Percentiles rank a stretch among this genome's conserved stretches.
Evolutionary conservation across 2,329 filamentous ascomycete species (phyloP).

Genomic region (Diaporthe sp.): DNA sequence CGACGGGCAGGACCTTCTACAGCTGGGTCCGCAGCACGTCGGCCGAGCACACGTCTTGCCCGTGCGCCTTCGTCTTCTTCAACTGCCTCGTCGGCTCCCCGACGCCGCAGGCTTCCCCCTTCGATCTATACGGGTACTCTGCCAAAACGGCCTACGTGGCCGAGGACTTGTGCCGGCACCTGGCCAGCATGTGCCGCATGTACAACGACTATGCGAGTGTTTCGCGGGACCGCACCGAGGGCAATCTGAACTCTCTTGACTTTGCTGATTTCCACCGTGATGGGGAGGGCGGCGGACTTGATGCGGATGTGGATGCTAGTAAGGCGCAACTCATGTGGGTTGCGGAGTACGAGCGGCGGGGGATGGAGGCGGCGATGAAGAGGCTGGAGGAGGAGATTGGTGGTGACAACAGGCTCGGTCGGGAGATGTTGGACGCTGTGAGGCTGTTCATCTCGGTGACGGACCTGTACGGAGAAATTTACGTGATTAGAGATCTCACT

Average conservation of each 20-base stretch:
- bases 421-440: neutral
- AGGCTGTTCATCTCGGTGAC: conserved; percentile 8
- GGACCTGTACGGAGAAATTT: conserved; percentile 26
- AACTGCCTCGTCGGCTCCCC: conserved; percentile 18
- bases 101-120: neutral
- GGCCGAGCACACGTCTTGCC: conserved; percentile 40
- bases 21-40: conserved; percentile 39
- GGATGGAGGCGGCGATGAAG: neutral
- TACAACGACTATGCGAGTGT: conserved; percentile 54
- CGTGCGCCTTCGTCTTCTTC: conserved; percentile 40
- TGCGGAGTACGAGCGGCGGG: conserved; percentile 9
- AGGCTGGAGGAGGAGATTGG: neutral
- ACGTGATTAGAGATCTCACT: conserved; percentile 5
- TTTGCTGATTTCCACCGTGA: conserved; percentile 48
- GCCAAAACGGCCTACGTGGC: neutral
- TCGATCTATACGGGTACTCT: neutral
- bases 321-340: conserved; percentile 4
- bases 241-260: conserved; percentile 51
- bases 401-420: neutral
- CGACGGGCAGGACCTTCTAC: conserved; percentile 26
- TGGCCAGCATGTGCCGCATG: conserved; percentile 49
- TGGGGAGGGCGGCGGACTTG: neutral
- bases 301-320: neutral
- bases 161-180: conserved; percentile 42
- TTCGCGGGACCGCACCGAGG: conserved; percentile 48